Evolutionary conservation across 108 stramenopile species (phyloP).

Genomic region (Pseudonitzschia delicatissima): DNA sequence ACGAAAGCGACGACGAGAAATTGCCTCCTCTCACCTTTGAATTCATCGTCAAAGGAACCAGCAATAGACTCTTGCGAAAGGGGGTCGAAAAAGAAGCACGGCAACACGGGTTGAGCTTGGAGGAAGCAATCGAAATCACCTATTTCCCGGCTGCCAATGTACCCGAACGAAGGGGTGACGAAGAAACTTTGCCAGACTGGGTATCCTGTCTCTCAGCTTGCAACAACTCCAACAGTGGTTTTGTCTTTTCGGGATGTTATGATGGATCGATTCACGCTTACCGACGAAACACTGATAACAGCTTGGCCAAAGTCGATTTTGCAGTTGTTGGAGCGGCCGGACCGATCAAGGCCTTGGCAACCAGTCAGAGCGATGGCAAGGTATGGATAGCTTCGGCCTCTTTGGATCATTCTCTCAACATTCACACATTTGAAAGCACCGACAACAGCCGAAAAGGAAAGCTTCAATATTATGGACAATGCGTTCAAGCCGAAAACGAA

Average conservation of each 20-base stretch:
- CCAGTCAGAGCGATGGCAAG: conserved; percentile 6
- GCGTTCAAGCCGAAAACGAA: conserved; percentile 30
- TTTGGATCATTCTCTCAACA: conserved; percentile 70
- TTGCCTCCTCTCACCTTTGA: conserved; percentile 61
- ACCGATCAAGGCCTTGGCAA: conserved; percentile 66
- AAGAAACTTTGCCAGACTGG: conserved; percentile 79
- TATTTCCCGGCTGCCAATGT: conserved; percentile 71
- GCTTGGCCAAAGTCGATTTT: conserved; percentile 9
- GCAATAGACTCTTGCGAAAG: conserved; percentile 63
- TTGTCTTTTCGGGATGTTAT: conserved; percentile 41
- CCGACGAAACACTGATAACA: not conserved
- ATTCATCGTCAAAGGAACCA: conserved; percentile 55
- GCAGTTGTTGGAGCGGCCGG: conserved; percentile 35
- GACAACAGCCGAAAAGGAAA: not conserved
- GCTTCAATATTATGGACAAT: conserved; percentile 35
- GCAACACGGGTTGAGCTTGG: conserved; percentile 61
- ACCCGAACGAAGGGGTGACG: conserved; percentile 51
- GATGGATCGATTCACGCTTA: conserved; percentile 70
- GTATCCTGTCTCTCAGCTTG: conserved; percentile 45
- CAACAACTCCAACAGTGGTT: not conserved
- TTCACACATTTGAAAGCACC: conserved; percentile 36
- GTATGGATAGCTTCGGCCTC: conserved; percentile 69
- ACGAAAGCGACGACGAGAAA: conserved; percentile 34
- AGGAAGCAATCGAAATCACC: conserved; percentile 59
- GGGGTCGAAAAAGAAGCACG: conserved; percentile 69